Percentiles rank a stretch among this genome's conserved stretches.
These are phyloP conservation scores for Penicillium nordicum DNA, from an alignment of 2,329 filamentous ascomycete species.

Conservation along the genomic window DNA sequence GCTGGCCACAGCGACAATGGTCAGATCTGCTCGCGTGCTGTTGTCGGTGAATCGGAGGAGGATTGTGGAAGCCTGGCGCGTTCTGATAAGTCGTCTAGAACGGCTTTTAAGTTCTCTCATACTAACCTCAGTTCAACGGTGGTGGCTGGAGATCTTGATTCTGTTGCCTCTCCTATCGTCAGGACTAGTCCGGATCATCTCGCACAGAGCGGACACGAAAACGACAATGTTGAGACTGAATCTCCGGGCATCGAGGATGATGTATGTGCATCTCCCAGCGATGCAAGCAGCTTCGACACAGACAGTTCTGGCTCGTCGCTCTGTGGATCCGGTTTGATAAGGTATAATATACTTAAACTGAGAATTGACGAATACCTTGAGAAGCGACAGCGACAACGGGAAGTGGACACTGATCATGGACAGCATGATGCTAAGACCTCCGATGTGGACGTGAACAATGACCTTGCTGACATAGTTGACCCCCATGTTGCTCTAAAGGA, in stretches of 20 bases:
- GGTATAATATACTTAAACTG: neutral
- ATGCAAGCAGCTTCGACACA: neutral
- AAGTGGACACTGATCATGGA: neutral
- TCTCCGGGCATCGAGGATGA: neutral
- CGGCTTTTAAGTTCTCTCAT: neutral
- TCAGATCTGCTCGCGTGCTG: neutral
- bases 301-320: neutral
- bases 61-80: neutral
- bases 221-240: neutral
- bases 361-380: neutral
- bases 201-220: neutral
- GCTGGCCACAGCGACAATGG: slow-evolving; percentile 3
- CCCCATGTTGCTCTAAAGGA: neutral
- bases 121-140: neutral
- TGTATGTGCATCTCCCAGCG: neutral
- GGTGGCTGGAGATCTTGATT: neutral
- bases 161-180: neutral
- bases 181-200: neutral
- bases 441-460: neutral
- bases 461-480: neutral
- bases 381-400: neutral
- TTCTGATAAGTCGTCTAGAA: neutral
- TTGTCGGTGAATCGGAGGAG: neutral
- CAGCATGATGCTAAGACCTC: neutral
- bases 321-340: neutral